Percentiles rank a stretch among this genome's conserved stretches.
Conservation (phyloP, 352 stramenopile species). For the Globisporangium perplexum region DNA sequence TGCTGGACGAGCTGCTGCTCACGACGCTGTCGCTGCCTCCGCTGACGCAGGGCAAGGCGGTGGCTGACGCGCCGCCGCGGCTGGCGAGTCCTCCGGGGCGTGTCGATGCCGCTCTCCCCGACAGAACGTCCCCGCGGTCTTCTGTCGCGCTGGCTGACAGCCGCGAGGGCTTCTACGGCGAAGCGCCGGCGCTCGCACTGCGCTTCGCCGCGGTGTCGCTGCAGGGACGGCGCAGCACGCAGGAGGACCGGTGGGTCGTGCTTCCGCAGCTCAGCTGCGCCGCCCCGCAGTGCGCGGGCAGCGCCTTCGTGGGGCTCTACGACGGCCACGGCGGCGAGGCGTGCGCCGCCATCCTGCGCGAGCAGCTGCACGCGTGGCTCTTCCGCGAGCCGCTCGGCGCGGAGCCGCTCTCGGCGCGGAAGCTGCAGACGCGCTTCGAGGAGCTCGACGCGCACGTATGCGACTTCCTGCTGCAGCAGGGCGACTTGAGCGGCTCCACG, state of each 20-base stretch:
- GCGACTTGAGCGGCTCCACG: slow-evolving; percentile 74
- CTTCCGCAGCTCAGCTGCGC: slow-evolving; percentile 27
- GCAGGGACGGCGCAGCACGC: slow-evolving; percentile 57
- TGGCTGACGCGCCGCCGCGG: not conserved
- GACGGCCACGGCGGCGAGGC: slow-evolving; percentile 80
- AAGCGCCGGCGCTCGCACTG: slow-evolving; percentile 29
- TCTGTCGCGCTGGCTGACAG: slow-evolving; percentile 8
- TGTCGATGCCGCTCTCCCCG: not conserved
- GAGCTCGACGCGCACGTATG: slow-evolving; percentile 65
- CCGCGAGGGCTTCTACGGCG: slow-evolving; percentile 30
- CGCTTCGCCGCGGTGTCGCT: slow-evolving; percentile 45
- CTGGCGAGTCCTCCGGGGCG: not conserved
- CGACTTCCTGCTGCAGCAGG: slow-evolving; percentile 63
- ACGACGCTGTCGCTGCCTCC: slow-evolving; percentile 73
- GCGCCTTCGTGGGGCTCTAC: slow-evolving; percentile 70
- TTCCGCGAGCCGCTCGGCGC: slow-evolving; percentile 28
- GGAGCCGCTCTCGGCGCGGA: slow-evolving; percentile 13
- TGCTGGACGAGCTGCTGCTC: slow-evolving; percentile 66
- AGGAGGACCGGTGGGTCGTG: slow-evolving; percentile 71
- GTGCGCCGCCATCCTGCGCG: slow-evolving; percentile 63
- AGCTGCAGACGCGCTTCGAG: slow-evolving; percentile 45
- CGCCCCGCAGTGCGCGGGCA: slow-evolving; percentile 11
- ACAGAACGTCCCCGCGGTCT: not conserved
- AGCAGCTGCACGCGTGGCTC: slow-evolving; percentile 69
- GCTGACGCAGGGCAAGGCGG: slow-evolving; percentile 23